Evolutionary conservation across 306 rosid genomes (phyloP).

Genomic region (Sechiopsis laciniata): DNA sequence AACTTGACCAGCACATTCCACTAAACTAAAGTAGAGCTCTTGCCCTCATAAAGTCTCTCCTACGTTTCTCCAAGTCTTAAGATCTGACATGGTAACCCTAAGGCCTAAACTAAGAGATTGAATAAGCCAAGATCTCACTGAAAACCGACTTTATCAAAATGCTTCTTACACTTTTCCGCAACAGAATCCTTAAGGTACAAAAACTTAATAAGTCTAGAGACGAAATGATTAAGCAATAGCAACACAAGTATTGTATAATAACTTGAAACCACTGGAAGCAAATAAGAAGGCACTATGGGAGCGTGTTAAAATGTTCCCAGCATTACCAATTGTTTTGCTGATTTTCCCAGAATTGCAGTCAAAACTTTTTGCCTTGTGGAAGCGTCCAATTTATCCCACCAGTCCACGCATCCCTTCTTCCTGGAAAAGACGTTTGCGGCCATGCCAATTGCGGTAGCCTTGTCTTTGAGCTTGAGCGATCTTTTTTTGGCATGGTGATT

Average conservation of each 20-base stretch:
- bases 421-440: slow-evolving; percentile 74
- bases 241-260: not conserved
- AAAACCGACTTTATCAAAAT: too few species aligned
- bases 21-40: too few species aligned
- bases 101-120: too few species aligned
- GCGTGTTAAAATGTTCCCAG: slow-evolving; percentile 21
- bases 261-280: not conserved
- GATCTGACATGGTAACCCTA: too few species aligned
- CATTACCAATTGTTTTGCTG: slow-evolving; percentile 67
- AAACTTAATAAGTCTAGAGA: not conserved
- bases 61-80: too few species aligned
- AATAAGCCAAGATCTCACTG: too few species aligned
- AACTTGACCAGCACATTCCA: too few species aligned
- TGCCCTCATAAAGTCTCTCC: too few species aligned
- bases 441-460: slow-evolving; percentile 38
- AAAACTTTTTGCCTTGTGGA: slow-evolving; percentile 41
- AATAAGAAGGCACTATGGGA: not conserved
- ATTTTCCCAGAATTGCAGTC: slow-evolving; percentile 46
- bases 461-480: slow-evolving; percentile 78
- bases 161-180: too few species aligned
- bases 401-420: slow-evolving; percentile 82
- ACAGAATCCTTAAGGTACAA: not conserved
- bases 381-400: slow-evolving; percentile 71
- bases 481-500: slow-evolving; percentile 50
- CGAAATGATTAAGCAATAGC: not conserved